Base-by-base conservation (phyloP, 305 asterid genomes). In the Rubia tinctorum region DNA sequence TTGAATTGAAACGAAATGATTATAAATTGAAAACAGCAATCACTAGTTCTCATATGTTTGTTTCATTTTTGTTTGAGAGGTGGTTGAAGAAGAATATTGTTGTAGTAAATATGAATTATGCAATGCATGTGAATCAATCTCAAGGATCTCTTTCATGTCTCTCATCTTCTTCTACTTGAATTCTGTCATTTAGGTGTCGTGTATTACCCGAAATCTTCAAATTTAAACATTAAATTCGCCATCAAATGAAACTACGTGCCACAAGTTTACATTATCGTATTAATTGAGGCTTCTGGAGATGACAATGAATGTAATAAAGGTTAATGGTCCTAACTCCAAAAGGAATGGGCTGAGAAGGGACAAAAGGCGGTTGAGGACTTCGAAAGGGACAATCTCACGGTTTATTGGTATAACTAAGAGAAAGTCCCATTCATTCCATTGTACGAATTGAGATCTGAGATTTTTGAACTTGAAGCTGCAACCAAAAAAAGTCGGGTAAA, bases 91-190 rank as follows among this genome's bases (percentile, higher is more conserved):
- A 13, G 43, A 23, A 37, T 72, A 66, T 69, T 14, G 4, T 0
- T 27, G 73, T 47, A 71, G 55, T 74, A 71, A 71, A 75, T 69
- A 53, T 53, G 60, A 18, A 53, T 53, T 53, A 53, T 53, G 60
- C 60, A 59, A 61, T 72, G 73, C 86, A 85, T 81, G 83, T 85
- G 87, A 74, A 61, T 75, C 47, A 47, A 39, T 78, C 79, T 75
- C 84, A 82, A 61, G 63, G 73, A 77, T 83, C 84, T 68, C 76
- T 79, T 75, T 79, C 85, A 71, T 80, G 78, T 55, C 67, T 70
- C 82, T 71, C 47, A 13, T 55, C 61, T 10, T 58, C 80, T 40
- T 63, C 51, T 6, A 23, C 72, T 34, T 61, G 9, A 23, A 11
- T 43, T 66, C 67, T 65, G 11, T 62, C 30, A 69, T 76, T 49